Percentiles rank a stretch among this genome's conserved stretches.
These are phyloP conservation scores for Daphne laureola DNA, from an alignment of 441 rosid genomes.

Conservation along the genomic window DNA sequence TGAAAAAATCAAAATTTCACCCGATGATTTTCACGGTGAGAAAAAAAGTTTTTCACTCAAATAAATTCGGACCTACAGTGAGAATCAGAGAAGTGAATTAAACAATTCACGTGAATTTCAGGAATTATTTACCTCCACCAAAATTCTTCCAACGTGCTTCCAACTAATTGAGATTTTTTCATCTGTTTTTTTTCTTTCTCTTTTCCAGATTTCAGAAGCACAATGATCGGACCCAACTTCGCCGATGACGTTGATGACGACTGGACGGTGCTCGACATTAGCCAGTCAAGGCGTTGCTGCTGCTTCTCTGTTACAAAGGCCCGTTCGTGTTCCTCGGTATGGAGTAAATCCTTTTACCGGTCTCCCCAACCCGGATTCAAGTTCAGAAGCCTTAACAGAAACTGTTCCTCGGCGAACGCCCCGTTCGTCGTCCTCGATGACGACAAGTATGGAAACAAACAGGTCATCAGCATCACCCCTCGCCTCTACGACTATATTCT, in stretches of 20 bases:
- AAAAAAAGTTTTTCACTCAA: too few relatives aligned
- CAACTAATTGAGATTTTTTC: too few relatives aligned
- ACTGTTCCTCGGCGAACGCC: conserved; percentile 20
- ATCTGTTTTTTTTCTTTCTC: too few relatives aligned
- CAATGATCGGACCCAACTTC: too few relatives aligned
- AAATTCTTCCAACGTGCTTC: too few relatives aligned
- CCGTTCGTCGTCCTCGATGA: conserved; percentile 47
- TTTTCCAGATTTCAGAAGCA: too few relatives aligned
- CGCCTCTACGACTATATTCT: conserved; percentile 71
- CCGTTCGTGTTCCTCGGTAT: neutral
- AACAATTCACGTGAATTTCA: too few relatives aligned
- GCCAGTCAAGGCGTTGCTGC: neutral
- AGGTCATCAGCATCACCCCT: conserved; percentile 73
- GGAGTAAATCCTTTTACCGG: conserved; percentile 5
- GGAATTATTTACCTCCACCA: too few relatives aligned
- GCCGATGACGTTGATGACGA: neutral
- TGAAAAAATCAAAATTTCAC: too few relatives aligned
- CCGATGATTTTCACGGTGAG: too few relatives aligned
- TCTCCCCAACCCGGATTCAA: conserved; percentile 12
- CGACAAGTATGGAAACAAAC: conserved; percentile 61
- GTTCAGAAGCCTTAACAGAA: conserved; percentile 19
- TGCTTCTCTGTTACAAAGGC: neutral
- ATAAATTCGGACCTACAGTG: too few relatives aligned
- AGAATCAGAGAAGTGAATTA: too few relatives aligned
- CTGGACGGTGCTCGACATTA: conserved; percentile 3